A percentile compares a stretch with the other conserved stretches of the same genome.
Conservation (phyloP, 768 basidiomycete genomes). For the Leccinum rimulosum region DNA sequence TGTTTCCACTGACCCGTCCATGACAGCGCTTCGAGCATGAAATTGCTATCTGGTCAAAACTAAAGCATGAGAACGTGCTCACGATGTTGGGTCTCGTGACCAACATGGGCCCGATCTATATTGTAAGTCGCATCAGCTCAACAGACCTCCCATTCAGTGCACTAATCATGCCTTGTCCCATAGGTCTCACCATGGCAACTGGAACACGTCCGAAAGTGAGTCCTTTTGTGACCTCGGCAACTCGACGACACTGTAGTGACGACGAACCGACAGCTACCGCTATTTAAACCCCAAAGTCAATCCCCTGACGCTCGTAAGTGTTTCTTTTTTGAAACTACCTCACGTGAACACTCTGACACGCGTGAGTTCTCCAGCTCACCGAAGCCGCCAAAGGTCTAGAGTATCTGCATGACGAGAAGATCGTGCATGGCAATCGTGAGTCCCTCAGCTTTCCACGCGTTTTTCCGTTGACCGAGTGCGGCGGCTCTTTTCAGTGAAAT, state of each 20-base stretch:
- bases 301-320: constrained; percentile 41
- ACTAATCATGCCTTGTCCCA: not conserved
- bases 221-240: not conserved
- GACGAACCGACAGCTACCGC: constrained; percentile 38
- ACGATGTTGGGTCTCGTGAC: constrained; percentile 58
- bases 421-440: constrained; percentile 64
- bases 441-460: constrained; percentile 5
- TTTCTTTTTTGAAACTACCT: not conserved
- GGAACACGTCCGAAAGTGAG: constrained; percentile 53
- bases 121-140: constrained; percentile 29
- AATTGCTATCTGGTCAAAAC: constrained; percentile 50
- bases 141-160: not conserved
- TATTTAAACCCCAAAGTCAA: constrained; percentile 35
- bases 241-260: not conserved
- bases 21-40: constrained; percentile 55
- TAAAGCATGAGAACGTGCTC: constrained; percentile 45
- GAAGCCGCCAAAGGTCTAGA: constrained; percentile 57
- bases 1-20: not conserved
- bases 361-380: constrained; percentile 34
- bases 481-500: constrained; percentile 45
- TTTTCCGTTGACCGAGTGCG: not conserved
- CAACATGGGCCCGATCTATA: constrained; percentile 50
- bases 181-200: constrained; percentile 65
- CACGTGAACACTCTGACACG: not conserved
- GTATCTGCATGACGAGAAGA: constrained; percentile 50